Percentiles rank a stretch among this genome's conserved stretches.
Conservation (phyloP, 768 basidiomycete genomes). For the Rhodocollybia butyracea region DNA sequence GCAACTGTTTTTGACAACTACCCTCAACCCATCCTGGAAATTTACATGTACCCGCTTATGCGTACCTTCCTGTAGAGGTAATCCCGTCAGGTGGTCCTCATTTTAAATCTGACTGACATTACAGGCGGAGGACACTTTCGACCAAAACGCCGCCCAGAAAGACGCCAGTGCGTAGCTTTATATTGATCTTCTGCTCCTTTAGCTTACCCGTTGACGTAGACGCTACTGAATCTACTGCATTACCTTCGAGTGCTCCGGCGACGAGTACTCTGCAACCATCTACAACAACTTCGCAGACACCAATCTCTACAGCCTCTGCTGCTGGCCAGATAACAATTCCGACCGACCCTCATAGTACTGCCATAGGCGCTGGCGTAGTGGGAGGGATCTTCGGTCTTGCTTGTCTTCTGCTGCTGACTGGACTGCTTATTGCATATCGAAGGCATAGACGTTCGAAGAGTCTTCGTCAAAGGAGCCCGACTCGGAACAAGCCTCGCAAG, state of each 20-base stretch:
- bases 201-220: slow-evolving; percentile 19
- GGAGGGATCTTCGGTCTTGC: slow-evolving; percentile 49
- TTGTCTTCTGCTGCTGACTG: slow-evolving; percentile 32
- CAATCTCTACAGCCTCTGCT: slow-evolving; percentile 1
- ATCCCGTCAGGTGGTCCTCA: slow-evolving; percentile 26
- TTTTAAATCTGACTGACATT: slow-evolving; percentile 29
- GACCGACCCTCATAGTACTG: slow-evolving; percentile 19
- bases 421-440: slow-evolving; percentile 27
- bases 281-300: slow-evolving; percentile 13
- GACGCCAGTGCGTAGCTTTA: slow-evolving; percentile 27
- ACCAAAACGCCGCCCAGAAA: slow-evolving; percentile 33
- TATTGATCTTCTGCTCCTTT: not conserved
- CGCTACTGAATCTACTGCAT: slow-evolving; percentile 40
- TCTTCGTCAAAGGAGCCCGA: slow-evolving; percentile 18
- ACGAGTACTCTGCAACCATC: slow-evolving; percentile 14
- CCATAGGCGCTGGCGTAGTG: slow-evolving; percentile 62
- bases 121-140: slow-evolving; percentile 36
- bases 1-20: slow-evolving; percentile 40
- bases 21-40: slow-evolving; percentile 42
- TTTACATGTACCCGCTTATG: slow-evolving; percentile 58
- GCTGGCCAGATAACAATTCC: slow-evolving; percentile 12
- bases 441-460: slow-evolving; percentile 13
- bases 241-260: slow-evolving; percentile 19
- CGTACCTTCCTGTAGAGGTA: slow-evolving; percentile 52
- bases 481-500: slow-evolving; percentile 11